Evolutionary conservation across 2,329 filamentous ascomycete genomes (phyloP), one percentile per base, ranked within the genome.

Genomic region (Ceratocystis cacaofunesta): DNA sequence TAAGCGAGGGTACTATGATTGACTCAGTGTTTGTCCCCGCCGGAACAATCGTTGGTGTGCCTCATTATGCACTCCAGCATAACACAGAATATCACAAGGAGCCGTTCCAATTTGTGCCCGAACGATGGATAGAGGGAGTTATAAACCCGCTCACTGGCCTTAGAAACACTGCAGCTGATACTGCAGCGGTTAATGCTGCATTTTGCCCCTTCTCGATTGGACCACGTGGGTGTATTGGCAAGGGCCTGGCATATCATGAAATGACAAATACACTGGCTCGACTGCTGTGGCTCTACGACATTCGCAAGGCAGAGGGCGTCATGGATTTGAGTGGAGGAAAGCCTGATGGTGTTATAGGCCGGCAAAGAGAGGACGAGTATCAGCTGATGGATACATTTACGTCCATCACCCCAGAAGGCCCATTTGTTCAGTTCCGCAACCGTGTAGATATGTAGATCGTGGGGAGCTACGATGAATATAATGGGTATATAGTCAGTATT

Each of bases 161-260:
- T 65, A 69, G 72, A 36, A 78, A 79, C 0, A 79, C 75, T 4
- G 79, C 80, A 66, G 77, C 79, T 1, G 80, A 83, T 63, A 75
- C 83, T 1, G 76, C 78, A 2, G 71, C 77, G 4, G 86, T 87
- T 1, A 81, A 86, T 62, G 80, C 78, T 43, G 88, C 88, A 0
- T 92, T 89, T 74, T 90, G 86, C 68, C 87, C 89, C 1, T 90
- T 90, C 70, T 85, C 82, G 58, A 77, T 89, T 68, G 87, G 87
- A 0, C 84, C 86, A 0, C 76, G 87, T 10, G 85, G 85, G 1
- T 90, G 87, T 71, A 88, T 90, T 65, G 87, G 87, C 0, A 89
- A 89, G 78, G 80, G 81, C 0, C 74, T 88, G 57, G 85, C 85
- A 1, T 87, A 88, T 70, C 78, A 82, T 57, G 86, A 89, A 76